phyloP scores from a whole-genome alignment of 306 rosid genomes.

The Quercus glauca region DNA sequence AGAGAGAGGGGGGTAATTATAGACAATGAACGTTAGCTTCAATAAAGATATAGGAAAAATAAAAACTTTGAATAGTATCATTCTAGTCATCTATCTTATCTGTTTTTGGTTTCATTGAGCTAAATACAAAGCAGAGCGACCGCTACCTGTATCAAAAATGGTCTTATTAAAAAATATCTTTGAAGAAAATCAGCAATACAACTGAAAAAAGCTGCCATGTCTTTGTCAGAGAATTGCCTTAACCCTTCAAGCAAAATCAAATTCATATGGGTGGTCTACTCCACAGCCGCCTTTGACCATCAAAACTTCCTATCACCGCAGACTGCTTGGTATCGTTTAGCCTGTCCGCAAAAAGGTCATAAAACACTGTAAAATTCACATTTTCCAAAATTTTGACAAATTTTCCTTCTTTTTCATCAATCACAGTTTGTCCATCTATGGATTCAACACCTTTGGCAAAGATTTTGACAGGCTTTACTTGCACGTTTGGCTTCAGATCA shows the following conservation, averaged over 20 bases:
- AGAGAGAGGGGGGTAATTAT: neutral
- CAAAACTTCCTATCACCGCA: slow-evolving; percentile 69
- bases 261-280: slow-evolving; percentile 28
- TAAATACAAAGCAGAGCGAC: neutral
- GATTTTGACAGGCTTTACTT: slow-evolving; percentile 42
- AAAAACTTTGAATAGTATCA: neutral
- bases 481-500: slow-evolving; percentile 36
- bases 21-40: neutral
- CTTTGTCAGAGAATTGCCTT: slow-evolving; percentile 6
- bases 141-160: slow-evolving; percentile 7
- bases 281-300: slow-evolving; percentile 62
- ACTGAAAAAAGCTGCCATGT: slow-evolving; percentile 11
- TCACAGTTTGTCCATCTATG: slow-evolving; percentile 55
- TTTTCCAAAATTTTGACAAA: slow-evolving; percentile 48
- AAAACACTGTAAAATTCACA: slow-evolving; percentile 41
- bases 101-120: neutral
- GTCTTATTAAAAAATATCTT: slow-evolving; percentile 5
- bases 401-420: slow-evolving; percentile 47
- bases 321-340: slow-evolving; percentile 53
- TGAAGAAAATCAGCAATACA: slow-evolving; percentile 24
- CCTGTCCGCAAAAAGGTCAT: slow-evolving; percentile 42
- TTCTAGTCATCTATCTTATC: no score
- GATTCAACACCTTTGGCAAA: slow-evolving; percentile 55
- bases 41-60: neutral
- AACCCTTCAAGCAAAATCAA: neutral